These are phyloP conservation scores for Apophysomyces variabilis DNA, from an alignment of 371 early-diverging fungal genomes.

Conservation along the genomic window DNA sequence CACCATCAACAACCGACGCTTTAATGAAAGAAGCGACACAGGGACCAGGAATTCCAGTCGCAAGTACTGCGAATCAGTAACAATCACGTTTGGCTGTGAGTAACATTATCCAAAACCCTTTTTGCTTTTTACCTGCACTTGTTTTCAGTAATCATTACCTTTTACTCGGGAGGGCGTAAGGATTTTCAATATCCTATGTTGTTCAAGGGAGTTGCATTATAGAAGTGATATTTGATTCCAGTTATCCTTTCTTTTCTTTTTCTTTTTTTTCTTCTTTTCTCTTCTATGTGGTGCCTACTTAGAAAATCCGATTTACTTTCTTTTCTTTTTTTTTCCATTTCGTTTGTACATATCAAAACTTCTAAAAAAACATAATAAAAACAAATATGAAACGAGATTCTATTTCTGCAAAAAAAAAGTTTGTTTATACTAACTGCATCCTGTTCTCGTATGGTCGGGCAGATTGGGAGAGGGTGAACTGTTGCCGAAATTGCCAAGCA, in stretches of 20 bases:
- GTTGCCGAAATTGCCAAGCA: too few species aligned
- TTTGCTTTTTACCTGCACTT: too few species aligned
- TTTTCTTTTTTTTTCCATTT: constrained; percentile 1
- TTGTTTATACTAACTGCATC: too few species aligned
- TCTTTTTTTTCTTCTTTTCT: constrained; percentile 10
- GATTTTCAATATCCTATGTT: constrained; percentile 3
- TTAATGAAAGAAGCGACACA: constrained; percentile 5
- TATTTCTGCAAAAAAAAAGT: background rate
- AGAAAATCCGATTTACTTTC: background rate
- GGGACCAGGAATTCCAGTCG: background rate
- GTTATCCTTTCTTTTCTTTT: constrained; percentile 5
- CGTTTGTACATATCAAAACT: constrained; percentile 7
- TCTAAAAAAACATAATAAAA: background rate
- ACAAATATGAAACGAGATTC: background rate
- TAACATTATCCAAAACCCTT: background rate
- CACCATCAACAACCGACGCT: constrained; percentile 5
- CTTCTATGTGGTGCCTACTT: background rate
- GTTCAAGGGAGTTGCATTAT: constrained; percentile 8
- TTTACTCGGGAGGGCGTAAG: constrained; percentile 3
- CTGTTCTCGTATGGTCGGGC: too few species aligned
- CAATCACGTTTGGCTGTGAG: constrained; percentile 3
- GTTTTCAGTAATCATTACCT: background rate
- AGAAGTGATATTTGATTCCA: constrained; percentile 5
- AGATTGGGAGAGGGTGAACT: too few species aligned
- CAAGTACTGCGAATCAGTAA: background rate